Base-by-base conservation (phyloP, 441 rosid species). In the Croton laevigatus region DNA sequence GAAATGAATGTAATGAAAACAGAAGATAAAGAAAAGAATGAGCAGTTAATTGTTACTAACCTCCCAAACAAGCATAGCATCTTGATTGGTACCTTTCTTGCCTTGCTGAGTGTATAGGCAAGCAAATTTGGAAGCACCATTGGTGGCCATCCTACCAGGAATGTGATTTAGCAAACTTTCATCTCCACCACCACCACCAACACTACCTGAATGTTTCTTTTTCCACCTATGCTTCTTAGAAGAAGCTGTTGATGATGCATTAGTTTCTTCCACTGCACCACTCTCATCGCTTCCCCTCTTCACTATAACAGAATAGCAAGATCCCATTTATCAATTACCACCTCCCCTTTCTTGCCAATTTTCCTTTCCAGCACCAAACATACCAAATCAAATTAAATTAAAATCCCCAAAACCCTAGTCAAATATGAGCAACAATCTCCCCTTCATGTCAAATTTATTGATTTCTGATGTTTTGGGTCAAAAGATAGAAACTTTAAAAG, bases 21-120 rank as follows among this genome's bases (percentile, higher is more conserved):
- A 13, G 10, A 66, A 17, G 45, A 38, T 19, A 42, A 3, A n/a
- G 38, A 51, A 40, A n/a, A 53, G 59, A 48, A 16, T 38, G 66
- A 17, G 16, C 16, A 62, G 20, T 19, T 5, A 54, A 8, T 40
- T 40, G 7, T 40, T 1, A 40, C 89, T 73, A 73, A 95, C 98
- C 99, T 95, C 99, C 98, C 99, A 95, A 65, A 91, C 89, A 77
- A 95, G 80, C 98, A 95, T 95, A 66, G 99, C 99, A 76, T 95
- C 99, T 81, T 95, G 99, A 80, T 95, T 95, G 74, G 93, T 88
- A 17, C 99, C 99, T 82, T 95, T 95, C 88, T 81, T 93, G 75
- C 99, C 99, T 70, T 89, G 98, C 69, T 86, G 96, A 63, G 93
- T 93, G 67, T 85, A 93, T 55, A 95, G 79, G 69, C 89, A 89